A percentile compares a stretch with the other conserved stretches of the same genome.
These are phyloP conservation scores for Malus hybrid DNA, from an alignment of 331 rosid genomes.

Conservation along the genomic window DNA sequence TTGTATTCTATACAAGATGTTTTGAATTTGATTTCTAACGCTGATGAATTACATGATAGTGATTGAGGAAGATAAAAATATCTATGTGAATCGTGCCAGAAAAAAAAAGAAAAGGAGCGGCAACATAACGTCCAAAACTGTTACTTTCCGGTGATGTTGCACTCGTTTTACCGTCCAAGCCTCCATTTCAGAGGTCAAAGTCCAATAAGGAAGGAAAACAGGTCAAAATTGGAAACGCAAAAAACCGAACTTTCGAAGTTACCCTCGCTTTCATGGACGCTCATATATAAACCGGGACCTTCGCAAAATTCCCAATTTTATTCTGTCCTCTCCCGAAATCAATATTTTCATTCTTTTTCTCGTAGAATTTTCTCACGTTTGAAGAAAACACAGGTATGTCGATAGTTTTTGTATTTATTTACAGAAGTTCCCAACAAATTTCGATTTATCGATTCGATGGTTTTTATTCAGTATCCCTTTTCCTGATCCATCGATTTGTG, in stretches of 20 bases:
- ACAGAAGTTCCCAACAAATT: background rate
- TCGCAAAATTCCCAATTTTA: background rate
- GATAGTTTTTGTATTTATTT: background rate
- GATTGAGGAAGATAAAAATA: accelerated
- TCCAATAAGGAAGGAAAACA: background rate
- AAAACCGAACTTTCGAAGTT: background rate
- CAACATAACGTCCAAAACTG: no score
- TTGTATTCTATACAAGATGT: no score
- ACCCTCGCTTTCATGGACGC: background rate
- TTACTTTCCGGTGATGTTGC: background rate
- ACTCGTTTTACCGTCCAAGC: background rate
- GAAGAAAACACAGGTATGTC: background rate
- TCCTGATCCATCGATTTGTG: background rate
- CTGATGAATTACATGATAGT: no score
- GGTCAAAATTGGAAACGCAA: background rate
- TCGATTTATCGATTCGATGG: background rate
- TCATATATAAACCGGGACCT: background rate
- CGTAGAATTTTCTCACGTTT: background rate
- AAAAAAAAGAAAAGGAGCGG: no score
- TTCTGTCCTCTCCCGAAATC: background rate
- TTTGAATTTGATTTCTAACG: no score
- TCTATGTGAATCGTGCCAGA: accelerated
- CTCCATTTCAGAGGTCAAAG: background rate
- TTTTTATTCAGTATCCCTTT: background rate
- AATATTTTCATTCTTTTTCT: background rate